Conservation (phyloP, 2,329 filamentous ascomycete genomes). For the Cadophora sp. region DNA sequence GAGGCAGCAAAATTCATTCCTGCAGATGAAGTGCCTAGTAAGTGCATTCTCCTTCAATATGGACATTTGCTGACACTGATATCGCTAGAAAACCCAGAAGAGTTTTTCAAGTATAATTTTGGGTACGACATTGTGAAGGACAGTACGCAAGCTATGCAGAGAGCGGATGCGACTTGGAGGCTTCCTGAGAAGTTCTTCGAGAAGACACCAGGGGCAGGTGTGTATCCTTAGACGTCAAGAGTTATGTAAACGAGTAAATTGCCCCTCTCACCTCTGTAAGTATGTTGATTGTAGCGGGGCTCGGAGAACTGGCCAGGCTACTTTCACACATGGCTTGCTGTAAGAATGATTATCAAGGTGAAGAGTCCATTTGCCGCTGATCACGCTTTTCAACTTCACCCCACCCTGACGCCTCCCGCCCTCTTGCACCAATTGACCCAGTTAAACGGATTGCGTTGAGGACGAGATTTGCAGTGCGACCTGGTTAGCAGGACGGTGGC, state of each 20-base stretch:
- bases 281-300: background rate
- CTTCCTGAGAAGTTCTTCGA: slow-evolving; percentile 34
- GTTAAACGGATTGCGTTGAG: too few species aligned
- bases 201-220: slow-evolving; percentile 26
- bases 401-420: too few species aligned
- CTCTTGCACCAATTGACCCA: too few species aligned
- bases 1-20: slow-evolving; percentile 41
- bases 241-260: too few species aligned
- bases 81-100: slow-evolving; percentile 36
- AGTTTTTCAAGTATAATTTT: slow-evolving; percentile 41
- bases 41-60: slow-evolving; percentile 17
- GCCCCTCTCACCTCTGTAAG: too few species aligned
- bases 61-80: background rate
- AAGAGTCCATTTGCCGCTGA: too few species aligned
- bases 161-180: slow-evolving; percentile 28
- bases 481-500: too few species aligned
- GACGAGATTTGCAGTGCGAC: too few species aligned
- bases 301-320: background rate
- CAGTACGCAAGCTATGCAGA: slow-evolving; percentile 22
- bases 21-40: slow-evolving; percentile 44
- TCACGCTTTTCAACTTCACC: too few species aligned
- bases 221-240: slow-evolving; percentile 27
- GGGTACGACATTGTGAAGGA: slow-evolving; percentile 41
- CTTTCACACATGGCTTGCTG: too few species aligned
- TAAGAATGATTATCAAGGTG: too few species aligned